These are phyloP conservation scores for Akanthomyces lecanii DNA, from an alignment of 2,329 filamentous ascomycete species.

Conservation along the genomic window DNA sequence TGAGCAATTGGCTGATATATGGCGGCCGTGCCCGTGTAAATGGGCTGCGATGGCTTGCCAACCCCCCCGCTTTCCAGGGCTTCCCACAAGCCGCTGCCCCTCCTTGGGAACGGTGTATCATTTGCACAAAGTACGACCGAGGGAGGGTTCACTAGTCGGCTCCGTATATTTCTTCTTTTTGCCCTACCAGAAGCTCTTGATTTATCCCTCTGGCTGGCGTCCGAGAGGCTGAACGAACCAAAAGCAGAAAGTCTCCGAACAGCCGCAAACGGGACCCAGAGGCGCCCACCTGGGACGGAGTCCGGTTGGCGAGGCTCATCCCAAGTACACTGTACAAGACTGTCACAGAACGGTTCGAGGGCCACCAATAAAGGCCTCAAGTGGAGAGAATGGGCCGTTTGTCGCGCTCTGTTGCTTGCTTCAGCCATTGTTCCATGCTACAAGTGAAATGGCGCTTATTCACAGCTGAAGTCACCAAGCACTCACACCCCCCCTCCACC, in stretches of 20 bases:
- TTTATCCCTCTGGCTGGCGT: not conserved
- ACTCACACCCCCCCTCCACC: conserved; percentile 3
- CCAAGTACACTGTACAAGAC: not conserved
- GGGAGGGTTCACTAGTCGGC: not conserved
- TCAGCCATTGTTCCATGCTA: not conserved
- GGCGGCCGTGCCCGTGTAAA: not conserved
- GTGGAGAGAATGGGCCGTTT: not conserved
- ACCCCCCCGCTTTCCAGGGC: not conserved
- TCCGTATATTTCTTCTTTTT: not conserved
- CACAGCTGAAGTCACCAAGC: not conserved
- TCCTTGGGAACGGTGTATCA: not conserved
- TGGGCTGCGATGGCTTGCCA: not conserved
- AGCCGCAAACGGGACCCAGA: not conserved
- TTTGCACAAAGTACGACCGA: not conserved
- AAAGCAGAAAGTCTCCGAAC: conserved; percentile 1
- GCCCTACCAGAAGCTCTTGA: not conserved
- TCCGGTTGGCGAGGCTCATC: not conserved
- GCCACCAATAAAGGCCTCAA: not conserved
- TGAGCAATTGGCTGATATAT: not conserved
- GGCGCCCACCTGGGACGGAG: not conserved
- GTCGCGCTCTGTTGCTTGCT: not conserved
- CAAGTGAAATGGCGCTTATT: not conserved
- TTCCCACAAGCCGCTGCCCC: not conserved
- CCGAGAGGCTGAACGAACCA: not conserved
- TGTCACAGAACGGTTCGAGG: not conserved